phyloP scores from a whole-genome alignment of 1,139 yeast species.

The Taphrina populina region DNA sequence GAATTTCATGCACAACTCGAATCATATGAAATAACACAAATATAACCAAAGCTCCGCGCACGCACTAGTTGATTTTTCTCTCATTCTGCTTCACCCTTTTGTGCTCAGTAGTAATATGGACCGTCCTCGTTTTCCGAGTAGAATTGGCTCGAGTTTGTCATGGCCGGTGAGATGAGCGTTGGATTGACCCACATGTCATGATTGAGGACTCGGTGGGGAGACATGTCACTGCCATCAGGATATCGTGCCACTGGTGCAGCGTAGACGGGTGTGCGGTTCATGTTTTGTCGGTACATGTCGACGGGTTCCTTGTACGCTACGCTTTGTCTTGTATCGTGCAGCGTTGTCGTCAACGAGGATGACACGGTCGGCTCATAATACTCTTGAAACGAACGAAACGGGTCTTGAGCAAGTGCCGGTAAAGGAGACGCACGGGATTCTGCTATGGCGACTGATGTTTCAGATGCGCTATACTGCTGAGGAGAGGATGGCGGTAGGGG shows the following conservation, averaged over 20 bases:
- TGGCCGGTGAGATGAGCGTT: conserved; percentile 23
- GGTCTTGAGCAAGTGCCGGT: neutral
- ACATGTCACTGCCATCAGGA: neutral
- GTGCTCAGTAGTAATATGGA: conserved; percentile 8
- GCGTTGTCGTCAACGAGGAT: neutral
- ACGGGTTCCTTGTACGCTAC: neutral
- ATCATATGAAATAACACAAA: too few relatives aligned
- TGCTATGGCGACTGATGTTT: too few relatives aligned
- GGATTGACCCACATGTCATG: conserved; percentile 27
- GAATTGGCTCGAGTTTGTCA: conserved; percentile 21
- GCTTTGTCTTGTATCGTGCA: neutral
- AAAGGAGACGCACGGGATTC: too few relatives aligned
- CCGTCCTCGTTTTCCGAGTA: conserved; percentile 17
- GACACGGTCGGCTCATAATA: neutral
- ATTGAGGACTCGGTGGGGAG: conserved; percentile 4
- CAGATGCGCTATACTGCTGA: too few relatives aligned
- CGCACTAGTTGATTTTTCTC: too few relatives aligned
- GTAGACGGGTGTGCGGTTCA: neutral
- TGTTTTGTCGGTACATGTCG: neutral
- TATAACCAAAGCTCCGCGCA: too few relatives aligned
- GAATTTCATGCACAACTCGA: too few relatives aligned
- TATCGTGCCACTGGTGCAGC: conserved; percentile 11
- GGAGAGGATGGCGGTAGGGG: neutral
- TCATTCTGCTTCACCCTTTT: neutral
- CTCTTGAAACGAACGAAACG: neutral